Evolutionary conservation across 768 basidiomycete species (phyloP), one percentile per base, ranked within the genome.

Genomic region (Leccinum subtestaceum): DNA sequence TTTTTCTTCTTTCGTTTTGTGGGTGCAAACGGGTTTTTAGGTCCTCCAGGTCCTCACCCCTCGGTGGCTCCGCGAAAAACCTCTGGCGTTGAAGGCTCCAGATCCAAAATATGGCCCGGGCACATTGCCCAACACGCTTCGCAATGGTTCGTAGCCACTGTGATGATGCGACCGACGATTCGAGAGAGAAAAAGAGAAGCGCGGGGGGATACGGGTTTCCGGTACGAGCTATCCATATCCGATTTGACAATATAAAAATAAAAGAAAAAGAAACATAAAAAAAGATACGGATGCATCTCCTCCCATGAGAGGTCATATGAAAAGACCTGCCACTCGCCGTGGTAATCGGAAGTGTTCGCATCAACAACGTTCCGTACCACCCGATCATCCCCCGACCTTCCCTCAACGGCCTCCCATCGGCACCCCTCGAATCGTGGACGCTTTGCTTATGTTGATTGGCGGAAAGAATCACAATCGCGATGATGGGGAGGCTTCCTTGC

Each of bases 291-390:
- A 54, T 46, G 52, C 47, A 60, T 49, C 40, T 40, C 15, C 61
- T 19, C 58, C 61, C 56, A 50, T 57, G 67, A 60, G 55, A 57
- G 60, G 67, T 57, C 62, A 69, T 69, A 64, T 68, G 60, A 63
- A 57, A 21, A 19, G 43, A 27, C 17, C 12, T 54, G 12, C 19
- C 23, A 43, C 53, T 38, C 62, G 36, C 67, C 67, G 68, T 70
- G 65, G 67, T 60, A 54, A 59, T 67, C 67, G 67, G 67, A 52
- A 43, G 34, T 32, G 43, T 13, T 46, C 61, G 64, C 56, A 11
- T 59, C 56, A 59, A 46, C 48, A 31, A 36, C 57, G 40, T 61
- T 67, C 56, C 65, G 54, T 31, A 11, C 21, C 32, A 49, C 23
- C 64, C 63, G 63, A 62, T 62, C 47, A 48, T 48, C 2, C 31